phyloP scores from a whole-genome alignment of 2,329 filamentous ascomycete genomes.

The Apiospora marii region DNA sequence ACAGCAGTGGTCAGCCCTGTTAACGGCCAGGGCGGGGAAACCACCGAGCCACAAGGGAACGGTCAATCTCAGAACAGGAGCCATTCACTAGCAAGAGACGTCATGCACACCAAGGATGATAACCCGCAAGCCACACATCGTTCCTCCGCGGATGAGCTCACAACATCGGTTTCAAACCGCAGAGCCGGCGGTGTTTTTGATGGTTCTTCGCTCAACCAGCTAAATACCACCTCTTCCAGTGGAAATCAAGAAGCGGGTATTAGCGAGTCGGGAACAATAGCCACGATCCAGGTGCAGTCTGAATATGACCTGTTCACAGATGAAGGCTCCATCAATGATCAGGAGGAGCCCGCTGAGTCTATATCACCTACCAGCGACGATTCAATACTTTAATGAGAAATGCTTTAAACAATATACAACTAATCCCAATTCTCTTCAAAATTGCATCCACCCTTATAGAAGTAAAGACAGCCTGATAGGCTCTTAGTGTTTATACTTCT shows the following conservation, averaged over 20 bases:
- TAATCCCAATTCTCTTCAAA: background rate
- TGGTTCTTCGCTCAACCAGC: background rate
- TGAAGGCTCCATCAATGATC: background rate
- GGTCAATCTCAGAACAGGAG: slow-evolving; percentile 3
- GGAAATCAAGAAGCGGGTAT: slow-evolving; percentile 1
- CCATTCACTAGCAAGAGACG: background rate
- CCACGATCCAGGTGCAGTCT: slow-evolving; percentile 7
- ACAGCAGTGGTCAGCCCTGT: background rate
- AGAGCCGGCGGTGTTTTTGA: background rate
- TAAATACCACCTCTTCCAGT: background rate
- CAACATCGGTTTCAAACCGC: background rate
- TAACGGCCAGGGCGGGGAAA: background rate
- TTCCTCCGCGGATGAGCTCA: slow-evolving; percentile 4
- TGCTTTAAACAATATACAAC: background rate
- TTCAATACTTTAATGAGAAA: background rate
- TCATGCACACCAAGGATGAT: background rate
- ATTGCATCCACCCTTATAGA: background rate
- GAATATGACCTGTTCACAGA: background rate
- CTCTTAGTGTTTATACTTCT: no score
- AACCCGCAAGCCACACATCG: slow-evolving; percentile 6
- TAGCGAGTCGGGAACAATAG: background rate
- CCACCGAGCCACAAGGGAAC: background rate
- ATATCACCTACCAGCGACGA: background rate
- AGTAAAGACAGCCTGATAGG: background rate
- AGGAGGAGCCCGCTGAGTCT: background rate